These are phyloP conservation scores for Gracilariopsis chorda DNA, from an alignment of 23 red algal species.

Conservation along the genomic window DNA sequence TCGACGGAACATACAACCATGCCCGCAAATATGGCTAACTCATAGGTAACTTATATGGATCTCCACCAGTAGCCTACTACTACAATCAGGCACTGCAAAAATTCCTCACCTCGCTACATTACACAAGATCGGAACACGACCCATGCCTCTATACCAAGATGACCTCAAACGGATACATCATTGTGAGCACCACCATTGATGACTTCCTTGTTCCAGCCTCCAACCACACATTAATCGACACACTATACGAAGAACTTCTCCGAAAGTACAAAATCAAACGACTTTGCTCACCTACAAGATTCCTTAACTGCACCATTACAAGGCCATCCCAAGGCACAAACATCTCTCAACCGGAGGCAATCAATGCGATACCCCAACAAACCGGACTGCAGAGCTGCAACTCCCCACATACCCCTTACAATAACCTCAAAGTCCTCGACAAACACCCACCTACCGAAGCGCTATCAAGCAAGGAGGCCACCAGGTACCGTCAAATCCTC, in stretches of 20 bases:
- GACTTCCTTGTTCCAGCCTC: too few relatives aligned
- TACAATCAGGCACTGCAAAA: not conserved
- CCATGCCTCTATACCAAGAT: not conserved
- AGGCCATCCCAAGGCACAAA: not conserved
- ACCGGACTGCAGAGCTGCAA: too few relatives aligned
- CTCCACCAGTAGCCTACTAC: not conserved
- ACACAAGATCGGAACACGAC: not conserved
- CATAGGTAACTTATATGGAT: not conserved
- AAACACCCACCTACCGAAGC: too few relatives aligned
- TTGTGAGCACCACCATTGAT: too few relatives aligned
- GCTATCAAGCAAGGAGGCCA: too few relatives aligned
- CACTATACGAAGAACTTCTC: not conserved
- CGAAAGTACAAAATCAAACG: not conserved
- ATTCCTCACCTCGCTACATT: not conserved
- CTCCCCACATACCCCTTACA: too few relatives aligned
- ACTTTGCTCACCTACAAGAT: not conserved
- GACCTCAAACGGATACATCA: too few relatives aligned
- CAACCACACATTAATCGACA: too few relatives aligned
- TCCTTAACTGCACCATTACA: not conserved
- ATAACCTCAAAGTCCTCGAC: too few relatives aligned
- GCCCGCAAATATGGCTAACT: not conserved
- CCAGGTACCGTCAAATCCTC: not conserved
- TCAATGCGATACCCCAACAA: not conserved
- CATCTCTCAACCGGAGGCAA: not conserved
- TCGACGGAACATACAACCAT: not conserved